These are phyloP conservation scores for Podospora bellae-mahoneyi DNA, from an alignment of 495 filamentous ascomycete genomes.

Conservation along the genomic window DNA sequence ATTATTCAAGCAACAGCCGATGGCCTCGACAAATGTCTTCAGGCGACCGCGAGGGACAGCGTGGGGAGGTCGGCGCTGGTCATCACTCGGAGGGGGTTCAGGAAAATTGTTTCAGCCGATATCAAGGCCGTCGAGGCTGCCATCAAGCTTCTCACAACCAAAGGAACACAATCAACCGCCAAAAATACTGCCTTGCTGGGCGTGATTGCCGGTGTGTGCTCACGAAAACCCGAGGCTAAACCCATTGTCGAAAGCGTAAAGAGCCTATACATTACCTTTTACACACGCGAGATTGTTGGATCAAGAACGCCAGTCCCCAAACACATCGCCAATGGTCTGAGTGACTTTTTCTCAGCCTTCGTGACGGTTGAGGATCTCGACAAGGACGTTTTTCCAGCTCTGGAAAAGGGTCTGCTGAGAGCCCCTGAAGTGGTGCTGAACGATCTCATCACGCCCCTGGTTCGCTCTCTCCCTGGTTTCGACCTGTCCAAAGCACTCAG, in stretches of 20 bases:
- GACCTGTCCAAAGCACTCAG: slow-evolving; percentile 73
- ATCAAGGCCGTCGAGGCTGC: slow-evolving; percentile 58
- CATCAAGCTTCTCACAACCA: slow-evolving; percentile 63
- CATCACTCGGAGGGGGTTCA: slow-evolving; percentile 68
- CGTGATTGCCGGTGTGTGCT: slow-evolving; percentile 79
- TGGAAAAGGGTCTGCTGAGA: slow-evolving; percentile 85
- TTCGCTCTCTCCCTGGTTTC: slow-evolving; percentile 64
- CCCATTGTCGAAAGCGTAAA: slow-evolving; percentile 60
- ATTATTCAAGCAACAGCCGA: slow-evolving; percentile 60
- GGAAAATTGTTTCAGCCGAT: slow-evolving; percentile 62
- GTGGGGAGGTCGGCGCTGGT: slow-evolving; percentile 65
- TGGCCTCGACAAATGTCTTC: slow-evolving; percentile 72
- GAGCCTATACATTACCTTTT: slow-evolving; percentile 71
- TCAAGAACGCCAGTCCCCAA: slow-evolving; percentile 66
- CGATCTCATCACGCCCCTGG: slow-evolving; percentile 66
- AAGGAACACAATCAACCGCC: slow-evolving; percentile 55
- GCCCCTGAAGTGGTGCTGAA: slow-evolving; percentile 85
- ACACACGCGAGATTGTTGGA: slow-evolving; percentile 76
- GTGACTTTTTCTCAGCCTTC: slow-evolving; percentile 80
- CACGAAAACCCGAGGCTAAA: slow-evolving; percentile 58
- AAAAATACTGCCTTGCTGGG: slow-evolving; percentile 78
- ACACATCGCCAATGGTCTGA: slow-evolving; percentile 68
- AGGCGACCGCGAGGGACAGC: slow-evolving; percentile 53
- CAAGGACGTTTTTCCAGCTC: slow-evolving; percentile 69
- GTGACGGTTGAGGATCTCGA: slow-evolving; percentile 70